Percentiles rank a stretch among this genome's conserved stretches.
These are phyloP conservation scores for grape (Vitis vinifera) DNA, from an alignment of 164 flowering plant species.

Conservation along the genomic window ASM3070453v1 NC_081816.1:23211501-23212000, in stretches of 20 bases:
- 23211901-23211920: conserved; percentile 58
- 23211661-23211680: conserved; percentile 66
- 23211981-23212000: too few species aligned
- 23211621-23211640: conserved; percentile 35
- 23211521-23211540: too few species aligned
- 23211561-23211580: too few species aligned
- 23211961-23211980: too few species aligned
- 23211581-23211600: too few species aligned
- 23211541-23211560: too few species aligned
- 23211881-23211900: conserved; percentile 6
- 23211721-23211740: conserved; percentile 48
- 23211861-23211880: conserved; percentile 12
- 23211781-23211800: background rate
- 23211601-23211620: background rate
- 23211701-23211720: conserved; percentile 68
- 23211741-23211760: background rate
- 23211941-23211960: background rate
- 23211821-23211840: conserved; percentile 47
- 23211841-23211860: conserved; percentile 24
- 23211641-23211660: conserved; percentile 80
- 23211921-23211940: conserved; percentile 6
- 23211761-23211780: background rate
- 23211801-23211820: background rate
- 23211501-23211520: too few species aligned
- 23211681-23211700: conserved; percentile 79